Base-by-base conservation (phyloP, 2,329 filamentous ascomycete genomes). In the Apiospora marii region DNA sequence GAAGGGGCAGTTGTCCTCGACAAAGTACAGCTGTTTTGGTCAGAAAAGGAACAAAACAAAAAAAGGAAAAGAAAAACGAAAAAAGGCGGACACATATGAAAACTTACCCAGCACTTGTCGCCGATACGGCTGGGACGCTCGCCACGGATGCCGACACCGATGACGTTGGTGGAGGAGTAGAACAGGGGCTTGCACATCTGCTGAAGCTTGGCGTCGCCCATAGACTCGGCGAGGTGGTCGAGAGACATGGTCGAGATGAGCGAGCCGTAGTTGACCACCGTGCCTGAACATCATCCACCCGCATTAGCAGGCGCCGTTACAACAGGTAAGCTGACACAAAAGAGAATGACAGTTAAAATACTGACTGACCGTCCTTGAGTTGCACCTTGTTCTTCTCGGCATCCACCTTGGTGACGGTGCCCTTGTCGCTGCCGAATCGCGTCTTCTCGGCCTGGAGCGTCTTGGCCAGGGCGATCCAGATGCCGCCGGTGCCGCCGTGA, bases 1-100 rank as follows among this genome's bases (percentile, higher is more conserved):
- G 89, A 99, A 99, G 82, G 94, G 95, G 88, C 95, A 98, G 89
- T 99, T 93, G 84, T 98, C 93, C 85, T 99, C 96, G 75, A 96
- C 96, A 91, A 98, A 99, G 90, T 99, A 99, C 77, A 98, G 89
- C 92, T 92, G 72, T 41, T 14, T 0, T 16, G 2, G 71, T 83
- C 77, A 82, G 79, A 70, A 70, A 48, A 12, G 22, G 6, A 5
- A 69, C 16, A 16, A 30, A n/a, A n/a, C n/a, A n/a, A n/a, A n/a
- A n/a, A n/a, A n/a, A n/a, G n/a, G n/a, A n/a, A n/a, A n/a, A n/a
- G n/a, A n/a, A n/a, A n/a, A n/a, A n/a, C n/a, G n/a, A n/a, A n/a
- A n/a, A n/a, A 48, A 43, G 5, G 12, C 24, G 27, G 30, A 58
- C 8, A 22, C n/a, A 24, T 27, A 69, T 49, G 22, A 41, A 10